A percentile compares a stretch with the other conserved stretches of the same genome.
These are phyloP conservation scores for Alternaria gansuensis DNA, from an alignment of 2,329 filamentous ascomycete genomes.

Conservation along the genomic window DNA sequence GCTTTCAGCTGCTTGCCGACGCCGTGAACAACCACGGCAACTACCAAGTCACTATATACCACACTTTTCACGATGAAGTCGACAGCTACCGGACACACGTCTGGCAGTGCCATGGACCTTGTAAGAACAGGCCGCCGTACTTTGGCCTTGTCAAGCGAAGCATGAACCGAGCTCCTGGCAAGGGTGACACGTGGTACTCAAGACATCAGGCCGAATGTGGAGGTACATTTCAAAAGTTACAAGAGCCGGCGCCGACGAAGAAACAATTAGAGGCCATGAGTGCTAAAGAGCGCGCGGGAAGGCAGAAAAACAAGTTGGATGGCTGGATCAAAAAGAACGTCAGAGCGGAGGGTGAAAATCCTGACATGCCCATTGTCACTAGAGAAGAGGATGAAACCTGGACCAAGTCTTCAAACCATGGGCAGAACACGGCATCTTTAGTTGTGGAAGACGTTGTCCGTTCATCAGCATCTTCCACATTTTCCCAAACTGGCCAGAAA, in stretches of 20 bases:
- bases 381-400: constrained; percentile 24
- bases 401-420: constrained; percentile 14
- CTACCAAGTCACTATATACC: constrained; percentile 55
- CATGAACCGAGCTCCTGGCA: constrained; percentile 57
- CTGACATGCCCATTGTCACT: constrained; percentile 14
- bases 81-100: constrained; percentile 58
- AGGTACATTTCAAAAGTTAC: constrained; percentile 54
- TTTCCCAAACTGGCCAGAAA: constrained; percentile 32
- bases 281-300: constrained; percentile 53
- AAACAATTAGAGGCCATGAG: constrained; percentile 53
- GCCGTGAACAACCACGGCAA: constrained; percentile 57
- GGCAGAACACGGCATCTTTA: constrained; percentile 18
- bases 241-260: constrained; percentile 55
- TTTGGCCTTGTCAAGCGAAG: constrained; percentile 58
- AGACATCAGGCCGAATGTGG: constrained; percentile 55
- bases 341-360: constrained; percentile 24
- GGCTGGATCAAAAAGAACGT: constrained; percentile 46
- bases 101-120: constrained; percentile 57
- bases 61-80: constrained; percentile 59
- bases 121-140: constrained; percentile 51
- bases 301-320: constrained; percentile 58
- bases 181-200: constrained; percentile 55
- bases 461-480: background rate
- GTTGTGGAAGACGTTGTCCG: constrained; percentile 13
- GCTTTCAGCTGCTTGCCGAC: constrained; percentile 56